These are phyloP conservation scores for Leccinum griseonigrum DNA, from an alignment of 1,284 basidiomycete genomes.

Conservation along the genomic window DNA sequence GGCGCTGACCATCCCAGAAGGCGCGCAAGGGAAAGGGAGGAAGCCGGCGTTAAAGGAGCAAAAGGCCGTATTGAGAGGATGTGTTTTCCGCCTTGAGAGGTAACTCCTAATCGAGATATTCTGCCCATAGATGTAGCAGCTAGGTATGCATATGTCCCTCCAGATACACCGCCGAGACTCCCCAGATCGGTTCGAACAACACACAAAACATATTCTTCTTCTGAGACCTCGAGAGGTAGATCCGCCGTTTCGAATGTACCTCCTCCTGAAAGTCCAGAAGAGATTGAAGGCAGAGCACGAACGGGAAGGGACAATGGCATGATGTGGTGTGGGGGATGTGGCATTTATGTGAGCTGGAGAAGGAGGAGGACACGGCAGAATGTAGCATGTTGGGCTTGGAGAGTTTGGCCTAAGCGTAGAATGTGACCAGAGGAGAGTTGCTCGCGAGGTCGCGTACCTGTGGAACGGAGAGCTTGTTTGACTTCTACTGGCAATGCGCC, in stretches of 20 bases:
- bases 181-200: slow-evolving; percentile 64
- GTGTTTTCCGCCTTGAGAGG: slow-evolving; percentile 65
- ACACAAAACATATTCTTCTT: slow-evolving; percentile 62
- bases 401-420: slow-evolving; percentile 42
- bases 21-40: slow-evolving; percentile 52
- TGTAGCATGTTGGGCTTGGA: slow-evolving; percentile 72
- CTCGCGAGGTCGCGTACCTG: slow-evolving; percentile 42
- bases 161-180: slow-evolving; percentile 10
- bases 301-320: slow-evolving; percentile 66
- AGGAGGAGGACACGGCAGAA: slow-evolving; percentile 64
- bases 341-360: slow-evolving; percentile 35
- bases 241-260: slow-evolving; percentile 55
- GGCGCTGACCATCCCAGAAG: slow-evolving; percentile 53
- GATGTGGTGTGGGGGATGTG: slow-evolving; percentile 51
- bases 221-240: slow-evolving; percentile 42
- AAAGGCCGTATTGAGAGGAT: slow-evolving; percentile 57
- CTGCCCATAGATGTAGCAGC: slow-evolving; percentile 64
- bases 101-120: slow-evolving; percentile 63
- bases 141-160: slow-evolving; percentile 41
- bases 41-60: slow-evolving; percentile 46
- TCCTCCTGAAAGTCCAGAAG: slow-evolving; percentile 80
- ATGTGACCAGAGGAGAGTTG: slow-evolving; percentile 68
- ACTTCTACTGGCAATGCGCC: slow-evolving; percentile 71
- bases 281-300: slow-evolving; percentile 63
- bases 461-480: slow-evolving; percentile 63